These are phyloP conservation scores for Tricholoma bakamatsutake DNA, from an alignment of 768 basidiomycete species.

Conservation along the genomic window DNA sequence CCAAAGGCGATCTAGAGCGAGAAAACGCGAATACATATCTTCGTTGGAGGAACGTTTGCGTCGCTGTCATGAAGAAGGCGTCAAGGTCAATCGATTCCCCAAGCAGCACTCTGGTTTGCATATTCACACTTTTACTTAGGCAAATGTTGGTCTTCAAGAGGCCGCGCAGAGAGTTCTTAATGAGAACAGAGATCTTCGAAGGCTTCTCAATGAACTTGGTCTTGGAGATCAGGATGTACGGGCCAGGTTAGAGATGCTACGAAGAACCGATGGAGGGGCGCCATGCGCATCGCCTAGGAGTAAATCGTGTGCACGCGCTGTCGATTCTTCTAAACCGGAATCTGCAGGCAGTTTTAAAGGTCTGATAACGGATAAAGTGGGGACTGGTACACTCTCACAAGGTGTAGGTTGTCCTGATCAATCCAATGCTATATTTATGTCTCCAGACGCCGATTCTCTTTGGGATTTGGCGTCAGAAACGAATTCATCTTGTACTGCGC, in stretches of 20 bases:
- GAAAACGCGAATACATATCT: background rate
- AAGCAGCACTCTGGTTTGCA: background rate
- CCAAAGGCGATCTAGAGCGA: background rate
- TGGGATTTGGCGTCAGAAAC: background rate
- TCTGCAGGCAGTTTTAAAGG: background rate
- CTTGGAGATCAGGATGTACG: background rate
- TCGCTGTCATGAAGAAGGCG: background rate
- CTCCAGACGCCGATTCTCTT: background rate
- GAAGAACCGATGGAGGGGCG: background rate
- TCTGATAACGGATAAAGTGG: background rate
- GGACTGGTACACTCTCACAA: background rate
- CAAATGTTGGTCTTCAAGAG: background rate
- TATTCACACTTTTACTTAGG: background rate
- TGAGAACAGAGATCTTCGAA: background rate
- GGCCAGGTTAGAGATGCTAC: background rate
- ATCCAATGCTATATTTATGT: background rate
- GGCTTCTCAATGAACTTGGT: background rate
- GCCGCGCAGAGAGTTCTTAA: background rate
- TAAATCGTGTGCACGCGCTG: background rate
- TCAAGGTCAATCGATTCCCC: background rate
- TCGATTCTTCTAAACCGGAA: background rate
- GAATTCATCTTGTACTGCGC: background rate
- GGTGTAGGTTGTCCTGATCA: background rate
- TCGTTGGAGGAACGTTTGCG: conserved; percentile 1
- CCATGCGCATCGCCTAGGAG: background rate